phyloP scores from a whole-genome alignment of 2,329 filamentous ascomycete genomes.

The Aspergillaceae sp. region DNA sequence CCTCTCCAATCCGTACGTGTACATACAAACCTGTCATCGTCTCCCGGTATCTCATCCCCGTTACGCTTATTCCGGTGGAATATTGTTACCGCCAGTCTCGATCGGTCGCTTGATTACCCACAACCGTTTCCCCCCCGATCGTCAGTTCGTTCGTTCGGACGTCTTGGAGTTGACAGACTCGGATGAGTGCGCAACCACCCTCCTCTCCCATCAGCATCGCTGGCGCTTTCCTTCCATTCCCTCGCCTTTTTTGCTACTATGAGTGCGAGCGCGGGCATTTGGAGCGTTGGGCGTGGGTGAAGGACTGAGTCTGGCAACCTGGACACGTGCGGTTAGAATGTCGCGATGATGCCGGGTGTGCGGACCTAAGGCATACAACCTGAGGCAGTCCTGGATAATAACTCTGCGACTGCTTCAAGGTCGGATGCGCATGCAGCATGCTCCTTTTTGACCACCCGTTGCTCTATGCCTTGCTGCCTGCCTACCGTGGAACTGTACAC shows the following conservation, averaged over 20 bases:
- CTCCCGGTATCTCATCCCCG: neutral
- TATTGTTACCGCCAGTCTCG: neutral
- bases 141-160: neutral
- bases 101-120: neutral
- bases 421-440: neutral
- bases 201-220: neutral
- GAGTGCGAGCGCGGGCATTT: neutral
- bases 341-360: neutral
- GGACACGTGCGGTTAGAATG: neutral
- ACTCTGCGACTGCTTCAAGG: neutral
- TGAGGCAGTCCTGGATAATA: neutral
- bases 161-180: neutral
- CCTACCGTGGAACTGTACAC: too few relatives aligned
- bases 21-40: too few relatives aligned
- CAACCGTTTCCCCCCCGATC: neutral
- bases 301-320: neutral
- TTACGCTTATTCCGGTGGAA: neutral
- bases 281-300: neutral
- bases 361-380: too few relatives aligned
- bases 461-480: neutral
- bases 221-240: neutral
- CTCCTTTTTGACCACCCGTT: neutral
- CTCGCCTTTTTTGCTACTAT: neutral
- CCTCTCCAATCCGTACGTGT: neutral
- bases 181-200: slow-evolving; percentile 3